These are phyloP conservation scores for Gelatoporia subvermispora DNA, from an alignment of 768 basidiomycete species.

Conservation along the genomic window DNA sequence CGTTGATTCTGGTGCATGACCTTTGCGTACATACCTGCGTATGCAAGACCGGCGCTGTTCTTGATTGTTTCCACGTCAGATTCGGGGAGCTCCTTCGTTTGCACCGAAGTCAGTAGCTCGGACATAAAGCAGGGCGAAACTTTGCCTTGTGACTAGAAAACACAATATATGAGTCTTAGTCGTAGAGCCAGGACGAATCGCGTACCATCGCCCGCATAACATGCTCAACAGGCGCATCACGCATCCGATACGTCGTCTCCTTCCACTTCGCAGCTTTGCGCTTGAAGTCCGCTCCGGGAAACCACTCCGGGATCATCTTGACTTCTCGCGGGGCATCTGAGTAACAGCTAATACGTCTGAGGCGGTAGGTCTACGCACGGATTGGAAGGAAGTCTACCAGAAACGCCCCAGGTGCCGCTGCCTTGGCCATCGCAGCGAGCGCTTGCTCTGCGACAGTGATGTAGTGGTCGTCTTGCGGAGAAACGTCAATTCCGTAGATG, in stretches of 20 bases:
- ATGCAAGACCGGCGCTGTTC: slow-evolving; percentile 39
- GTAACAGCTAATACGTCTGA: not conserved
- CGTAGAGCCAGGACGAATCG: slow-evolving; percentile 4
- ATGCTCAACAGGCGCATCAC: slow-evolving; percentile 17
- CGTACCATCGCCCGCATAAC: slow-evolving; percentile 20
- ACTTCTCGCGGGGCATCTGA: slow-evolving; percentile 7
- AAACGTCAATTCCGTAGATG: slow-evolving; percentile 39
- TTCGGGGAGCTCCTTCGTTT: slow-evolving; percentile 7
- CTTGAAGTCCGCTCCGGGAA: slow-evolving; percentile 24
- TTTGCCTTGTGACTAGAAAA: not conserved
- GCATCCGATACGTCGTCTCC: slow-evolving; percentile 11
- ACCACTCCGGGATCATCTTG: slow-evolving; percentile 20
- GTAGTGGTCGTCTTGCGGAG: slow-evolving; percentile 34
- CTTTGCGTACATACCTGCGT: not conserved
- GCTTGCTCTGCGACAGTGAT: slow-evolving; percentile 37
- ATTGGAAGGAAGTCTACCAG: slow-evolving; percentile 38
- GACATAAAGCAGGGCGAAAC: slow-evolving; percentile 11
- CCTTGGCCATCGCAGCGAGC: slow-evolving; percentile 27
- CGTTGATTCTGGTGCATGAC: not conserved
- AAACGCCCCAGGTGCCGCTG: slow-evolving; percentile 36
- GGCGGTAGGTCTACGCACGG: slow-evolving; percentile 14
- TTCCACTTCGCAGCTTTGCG: slow-evolving; percentile 15
- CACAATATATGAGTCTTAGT: not conserved
- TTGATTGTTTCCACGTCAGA: slow-evolving; percentile 38
- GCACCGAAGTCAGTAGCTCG: slow-evolving; percentile 14